Evolutionary conservation across 2,329 filamentous ascomycete species (phyloP), one percentile per base, ranked within the genome.

Genomic region (Zymoseptoria ardabiliae): DNA sequence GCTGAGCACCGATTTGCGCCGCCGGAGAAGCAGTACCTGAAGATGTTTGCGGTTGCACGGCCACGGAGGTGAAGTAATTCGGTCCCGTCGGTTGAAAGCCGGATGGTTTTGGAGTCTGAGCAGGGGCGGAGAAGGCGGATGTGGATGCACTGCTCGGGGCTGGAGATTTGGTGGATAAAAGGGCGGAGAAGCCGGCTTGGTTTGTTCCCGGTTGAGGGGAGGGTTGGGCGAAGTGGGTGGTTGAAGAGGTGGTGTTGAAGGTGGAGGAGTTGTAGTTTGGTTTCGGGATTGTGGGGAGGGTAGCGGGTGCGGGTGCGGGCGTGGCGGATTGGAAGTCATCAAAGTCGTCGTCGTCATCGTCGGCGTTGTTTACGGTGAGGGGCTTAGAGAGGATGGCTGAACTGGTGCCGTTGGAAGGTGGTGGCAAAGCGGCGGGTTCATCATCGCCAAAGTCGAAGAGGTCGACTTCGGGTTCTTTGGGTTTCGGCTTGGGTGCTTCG

Each of bases 291-390:
- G 66, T 63, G 19, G 64, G 77, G 64, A 63, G 72, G 64, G 67
- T 73, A 66, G 68, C 64, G 21, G 74, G 66, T n/a, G 73, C 65
- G 21, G 76, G 66, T 30, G 81, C 76, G 20, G 81, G 84, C 2
- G 88, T 79, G 13, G 93, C 93, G 20, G 91, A 96, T 74, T 96
- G 91, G 80, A 97, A 97, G 71, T 99, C 94, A 71, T 97, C 94
- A 70, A 97, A 97, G 64, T 97, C 94, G 66, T 96, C 92, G 64
- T 97, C 93, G 63, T 90, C 87, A 55, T 84, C 85, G 50, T 79
- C 78, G 28, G 60, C 56, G 20, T 61, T 52, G 4, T 60, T 56
- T 25, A 63, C 57, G 41, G 65, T 35, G 20, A 63, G 30, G 9
- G 69, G 61, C 17, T 67, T 41, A 9, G 77, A 20, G 21, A 68